phyloP scores from a whole-genome alignment of 2,329 filamentous ascomycete species.

The Fusarium kyushuense region DNA sequence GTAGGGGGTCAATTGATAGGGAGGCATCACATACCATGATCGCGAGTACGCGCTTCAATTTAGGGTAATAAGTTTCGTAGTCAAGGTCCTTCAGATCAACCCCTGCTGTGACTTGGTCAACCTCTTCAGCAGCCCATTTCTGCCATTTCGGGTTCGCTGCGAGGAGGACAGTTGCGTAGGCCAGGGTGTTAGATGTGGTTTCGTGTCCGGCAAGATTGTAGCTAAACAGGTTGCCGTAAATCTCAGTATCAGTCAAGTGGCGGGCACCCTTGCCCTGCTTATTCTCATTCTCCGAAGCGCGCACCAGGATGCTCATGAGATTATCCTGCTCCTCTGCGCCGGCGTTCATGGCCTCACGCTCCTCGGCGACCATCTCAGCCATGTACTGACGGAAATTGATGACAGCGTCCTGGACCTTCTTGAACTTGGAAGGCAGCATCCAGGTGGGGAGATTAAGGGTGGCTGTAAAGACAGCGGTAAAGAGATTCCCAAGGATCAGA shows the following conservation, averaged over 20 bases:
- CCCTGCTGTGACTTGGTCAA: slow-evolving; percentile 28
- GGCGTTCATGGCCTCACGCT: slow-evolving; percentile 25
- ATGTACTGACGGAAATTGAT: slow-evolving; percentile 40
- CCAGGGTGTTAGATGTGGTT: slow-evolving; percentile 60
- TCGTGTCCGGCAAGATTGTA: slow-evolving; percentile 65
- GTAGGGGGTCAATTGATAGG: background rate
- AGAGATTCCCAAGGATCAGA: slow-evolving; percentile 31
- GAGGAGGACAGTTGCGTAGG: slow-evolving; percentile 58
- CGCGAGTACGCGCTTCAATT: slow-evolving; percentile 36
- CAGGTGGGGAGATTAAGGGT: slow-evolving; percentile 29
- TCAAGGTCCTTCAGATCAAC: slow-evolving; percentile 28
- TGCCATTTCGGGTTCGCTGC: slow-evolving; percentile 59
- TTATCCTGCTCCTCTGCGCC: slow-evolving; percentile 28
- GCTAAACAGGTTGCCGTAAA: slow-evolving; percentile 63
- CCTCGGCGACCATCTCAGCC: slow-evolving; percentile 35
- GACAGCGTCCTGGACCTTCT: slow-evolving; percentile 32
- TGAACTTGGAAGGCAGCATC: slow-evolving; percentile 35
- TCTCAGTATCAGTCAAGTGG: slow-evolving; percentile 55
- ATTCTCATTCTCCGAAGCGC: slow-evolving; percentile 34
- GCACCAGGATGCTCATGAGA: slow-evolving; percentile 39
- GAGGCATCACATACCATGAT: slow-evolving; percentile 25
- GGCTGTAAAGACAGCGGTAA: slow-evolving; percentile 34
- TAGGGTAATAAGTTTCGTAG: slow-evolving; percentile 39
- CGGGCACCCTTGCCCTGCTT: slow-evolving; percentile 23
- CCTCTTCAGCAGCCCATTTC: slow-evolving; percentile 58